Evolutionary conservation across 1,284 basidiomycete genomes (phyloP), one percentile per base, ranked within the genome.

Genomic region (Irpex sp.): DNA sequence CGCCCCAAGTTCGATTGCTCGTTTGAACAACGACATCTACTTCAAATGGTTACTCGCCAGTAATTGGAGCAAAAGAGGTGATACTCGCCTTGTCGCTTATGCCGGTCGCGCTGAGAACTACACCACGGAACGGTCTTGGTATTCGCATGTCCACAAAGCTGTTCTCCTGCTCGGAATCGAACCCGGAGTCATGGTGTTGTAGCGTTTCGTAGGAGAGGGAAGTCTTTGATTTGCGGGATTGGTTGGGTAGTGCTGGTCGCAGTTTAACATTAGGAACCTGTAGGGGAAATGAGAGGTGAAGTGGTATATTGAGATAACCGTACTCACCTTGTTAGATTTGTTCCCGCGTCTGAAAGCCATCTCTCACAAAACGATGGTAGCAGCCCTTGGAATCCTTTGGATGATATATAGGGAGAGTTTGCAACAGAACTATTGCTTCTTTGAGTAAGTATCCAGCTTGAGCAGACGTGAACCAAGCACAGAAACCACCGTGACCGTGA

Each of bases 211-310:
- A 54, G 37, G 58, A 58, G 52, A 57, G 65, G 45, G 23, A 58
- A n/a, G 52, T 37, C 19, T 61, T 61, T 48, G 45, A 23, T 39
- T 53, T 52, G 63, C 59, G 45, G 67, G 52, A 28, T 23, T 19
- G 14, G 14, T 54, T 54, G 58, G 71, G 73, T 48, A 77, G 78
- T n/a, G 85, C 82, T 5, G 90, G 86, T 18, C 87, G 83, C 63
- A 91, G 80, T 65, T 86, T 90, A 61, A 91, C 89, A 74, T 87
- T 87, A 1, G 89, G 88, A 7, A 91, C 87, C 88, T 90, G 45
- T 56, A 48, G 60, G 12, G 59, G 16, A 16, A n/a, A 52, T 12
- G 16, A 42, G 28, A 1, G 36, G 21, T 18, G 19, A n/a, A 6
- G 52, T 28, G n/a, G 36, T 52, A 57, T 5, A 0, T 23, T 49